Evolutionary conservation across 371 early-diverging fungal species (phyloP).

Genomic region (Mortierella polycephala): DNA sequence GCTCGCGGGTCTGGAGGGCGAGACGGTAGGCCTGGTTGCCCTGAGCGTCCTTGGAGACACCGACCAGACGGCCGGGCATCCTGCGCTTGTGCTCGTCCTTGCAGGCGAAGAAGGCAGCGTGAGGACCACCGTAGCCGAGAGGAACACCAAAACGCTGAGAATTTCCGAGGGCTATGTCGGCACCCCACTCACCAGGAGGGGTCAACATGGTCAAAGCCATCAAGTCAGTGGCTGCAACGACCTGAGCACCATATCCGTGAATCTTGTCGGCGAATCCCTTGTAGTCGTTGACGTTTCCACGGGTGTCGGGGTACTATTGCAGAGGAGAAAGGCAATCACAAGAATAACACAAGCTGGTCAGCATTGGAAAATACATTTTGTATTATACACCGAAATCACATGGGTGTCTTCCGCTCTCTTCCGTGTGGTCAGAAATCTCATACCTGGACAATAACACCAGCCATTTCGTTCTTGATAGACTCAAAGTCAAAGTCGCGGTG

Average conservation of each 20-base stretch:
- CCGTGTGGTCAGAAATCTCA: neutral
- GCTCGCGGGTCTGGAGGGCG: conserved; percentile 96
- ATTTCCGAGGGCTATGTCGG: conserved; percentile 96
- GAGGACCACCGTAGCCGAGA: conserved; percentile 98
- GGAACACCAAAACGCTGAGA: conserved; percentile 98
- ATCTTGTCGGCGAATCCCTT: conserved; percentile 78
- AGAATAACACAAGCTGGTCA: neutral
- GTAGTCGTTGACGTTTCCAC: conserved; percentile 87
- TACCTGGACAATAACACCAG: conserved; percentile 92
- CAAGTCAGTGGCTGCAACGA: conserved; percentile 93
- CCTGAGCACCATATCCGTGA: conserved; percentile 87
- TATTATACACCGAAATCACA: too few species aligned
- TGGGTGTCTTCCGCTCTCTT: neutral
- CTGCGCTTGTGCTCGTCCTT: conserved; percentile 92
- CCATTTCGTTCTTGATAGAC: conserved; percentile 76
- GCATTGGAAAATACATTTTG: too few species aligned
- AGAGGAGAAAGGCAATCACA: neutral
- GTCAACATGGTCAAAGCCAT: conserved; percentile 92
- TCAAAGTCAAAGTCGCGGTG: conserved; percentile 82
- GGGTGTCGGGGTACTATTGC: conserved; percentile 90
- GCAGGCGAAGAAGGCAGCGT: conserved; percentile 98
- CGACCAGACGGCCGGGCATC: conserved; percentile 96
- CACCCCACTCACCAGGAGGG: conserved; percentile 95
- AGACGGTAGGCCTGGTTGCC: conserved; percentile 94
- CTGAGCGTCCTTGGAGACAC: conserved; percentile 91